These are phyloP conservation scores for Fimicolochytrium jonesii DNA, from an alignment of 192 early-diverging fungal species.

Conservation along the genomic window DNA sequence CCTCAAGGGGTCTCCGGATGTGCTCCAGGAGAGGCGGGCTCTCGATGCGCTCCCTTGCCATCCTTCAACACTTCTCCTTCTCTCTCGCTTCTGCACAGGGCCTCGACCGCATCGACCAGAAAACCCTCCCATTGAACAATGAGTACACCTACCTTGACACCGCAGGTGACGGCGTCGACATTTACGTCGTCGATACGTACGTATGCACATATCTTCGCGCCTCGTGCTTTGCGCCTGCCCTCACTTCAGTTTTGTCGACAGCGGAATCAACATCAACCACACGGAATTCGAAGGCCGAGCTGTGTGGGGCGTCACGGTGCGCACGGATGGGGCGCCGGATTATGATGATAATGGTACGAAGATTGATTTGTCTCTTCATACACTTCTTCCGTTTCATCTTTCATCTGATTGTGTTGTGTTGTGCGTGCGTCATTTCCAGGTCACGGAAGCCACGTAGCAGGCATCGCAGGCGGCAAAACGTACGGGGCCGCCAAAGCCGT, in stretches of 20 bases:
- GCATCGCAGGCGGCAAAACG: slow-evolving; percentile 43
- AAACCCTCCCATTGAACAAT: slow-evolving; percentile 5
- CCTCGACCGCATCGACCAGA: slow-evolving; percentile 32
- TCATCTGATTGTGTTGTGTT: neutral
- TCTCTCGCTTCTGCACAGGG: neutral
- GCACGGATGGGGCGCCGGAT: slow-evolving; percentile 30
- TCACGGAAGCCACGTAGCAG: slow-evolving; percentile 51
- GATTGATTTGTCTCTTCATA: too few species aligned
- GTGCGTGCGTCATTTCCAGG: slow-evolving; percentile 11
- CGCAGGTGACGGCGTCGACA: slow-evolving; percentile 69
- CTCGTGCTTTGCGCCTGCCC: too few species aligned
- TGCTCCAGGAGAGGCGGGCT: neutral
- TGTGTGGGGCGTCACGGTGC: slow-evolving; percentile 37
- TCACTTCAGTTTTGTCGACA: too few species aligned
- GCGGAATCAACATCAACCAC: slow-evolving; percentile 79
- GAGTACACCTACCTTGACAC: slow-evolving; percentile 18
- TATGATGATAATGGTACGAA: slow-evolving; percentile 5
- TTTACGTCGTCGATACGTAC: slow-evolving; percentile 81
- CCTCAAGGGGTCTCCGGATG: neutral
- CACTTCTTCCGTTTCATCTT: too few species aligned
- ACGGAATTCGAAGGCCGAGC: slow-evolving; percentile 91
- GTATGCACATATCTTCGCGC: too few species aligned
- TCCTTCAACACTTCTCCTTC: too few species aligned
- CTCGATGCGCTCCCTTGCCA: too few species aligned
- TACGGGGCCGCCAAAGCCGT: slow-evolving; percentile 72